Conservation (phyloP, 1,139 yeast species). For the Sugiyamaella paludigena region DNA sequence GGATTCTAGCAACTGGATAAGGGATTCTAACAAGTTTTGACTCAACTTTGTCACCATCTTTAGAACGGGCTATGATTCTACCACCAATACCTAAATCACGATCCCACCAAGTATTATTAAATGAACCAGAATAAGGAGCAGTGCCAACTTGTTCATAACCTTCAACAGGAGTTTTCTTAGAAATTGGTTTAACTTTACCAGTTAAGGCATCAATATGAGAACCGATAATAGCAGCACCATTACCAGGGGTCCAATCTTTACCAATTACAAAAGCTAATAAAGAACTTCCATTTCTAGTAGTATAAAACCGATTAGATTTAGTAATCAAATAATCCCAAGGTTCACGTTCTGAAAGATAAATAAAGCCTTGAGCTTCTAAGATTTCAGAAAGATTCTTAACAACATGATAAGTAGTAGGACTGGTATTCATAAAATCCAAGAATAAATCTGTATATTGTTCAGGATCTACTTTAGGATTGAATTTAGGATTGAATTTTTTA, state of each 20-base stretch:
- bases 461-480: constrained; percentile 22
- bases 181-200: constrained; percentile 70
- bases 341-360: constrained; percentile 68
- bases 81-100: constrained; percentile 87
- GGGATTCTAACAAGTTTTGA: constrained; percentile 76
- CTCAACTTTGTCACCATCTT: constrained; percentile 48
- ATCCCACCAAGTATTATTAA: constrained; percentile 81
- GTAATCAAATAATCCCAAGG: constrained; percentile 61
- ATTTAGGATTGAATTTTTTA: constrained; percentile 4
- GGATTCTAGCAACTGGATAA: constrained; percentile 83
- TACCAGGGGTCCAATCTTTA: constrained; percentile 62
- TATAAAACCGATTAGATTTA: constrained; percentile 64
- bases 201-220: constrained; percentile 94
- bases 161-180: constrained; percentile 61
- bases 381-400: constrained; percentile 52
- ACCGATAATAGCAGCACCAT: constrained; percentile 81
- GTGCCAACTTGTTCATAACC: constrained; percentile 88
- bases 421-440: constrained; percentile 72
- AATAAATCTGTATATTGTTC: constrained; percentile 47
- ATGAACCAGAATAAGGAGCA: constrained; percentile 92
- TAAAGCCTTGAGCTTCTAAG: constrained; percentile 37
- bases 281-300: constrained; percentile 75
- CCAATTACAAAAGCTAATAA: constrained; percentile 80
- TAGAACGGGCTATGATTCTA: constrained; percentile 60
- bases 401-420: constrained; percentile 94